These are phyloP conservation scores for Ajuga chamaepitys DNA, from an alignment of 257 asterid genomes.

Conservation along the genomic window DNA sequence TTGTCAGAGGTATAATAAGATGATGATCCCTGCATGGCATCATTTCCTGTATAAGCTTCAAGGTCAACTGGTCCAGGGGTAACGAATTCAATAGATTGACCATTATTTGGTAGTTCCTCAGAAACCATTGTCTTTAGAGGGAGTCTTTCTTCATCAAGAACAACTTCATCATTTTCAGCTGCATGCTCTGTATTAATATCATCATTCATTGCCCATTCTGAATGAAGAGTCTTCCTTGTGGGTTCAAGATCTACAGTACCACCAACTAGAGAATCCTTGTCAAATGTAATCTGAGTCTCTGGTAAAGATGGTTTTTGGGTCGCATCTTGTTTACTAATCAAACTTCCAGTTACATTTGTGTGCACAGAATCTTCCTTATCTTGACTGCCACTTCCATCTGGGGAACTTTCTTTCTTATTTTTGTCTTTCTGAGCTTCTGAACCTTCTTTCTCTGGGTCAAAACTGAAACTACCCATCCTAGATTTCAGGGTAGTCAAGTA, in stretches of 20 bases:
- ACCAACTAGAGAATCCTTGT: slow-evolving; percentile 30
- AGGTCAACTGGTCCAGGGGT: slow-evolving; percentile 25
- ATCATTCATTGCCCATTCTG: slow-evolving; percentile 26
- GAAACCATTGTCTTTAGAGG: slow-evolving; percentile 24
- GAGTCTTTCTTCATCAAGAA: slow-evolving; percentile 20
- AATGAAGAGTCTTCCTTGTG: slow-evolving; percentile 23
- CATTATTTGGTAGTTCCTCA: slow-evolving; percentile 23
- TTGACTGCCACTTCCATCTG: slow-evolving; percentile 24
- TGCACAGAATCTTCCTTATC: slow-evolving; percentile 33
- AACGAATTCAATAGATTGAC: slow-evolving; percentile 30
- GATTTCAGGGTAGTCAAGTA: slow-evolving; percentile 13
- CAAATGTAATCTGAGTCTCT: slow-evolving; percentile 22
- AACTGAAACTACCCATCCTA: slow-evolving; percentile 57
- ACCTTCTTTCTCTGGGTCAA: slow-evolving; percentile 41
- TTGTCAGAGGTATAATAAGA: slow-evolving; percentile 19
- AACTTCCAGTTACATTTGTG: slow-evolving; percentile 25
- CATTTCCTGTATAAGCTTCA: slow-evolving; percentile 29
- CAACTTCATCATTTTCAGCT: slow-evolving; percentile 24
- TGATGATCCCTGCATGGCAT: slow-evolving; percentile 16
- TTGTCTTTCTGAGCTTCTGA: slow-evolving; percentile 31
- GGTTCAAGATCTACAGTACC: slow-evolving; percentile 26
- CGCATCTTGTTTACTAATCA: slow-evolving; percentile 21
- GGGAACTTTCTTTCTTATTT: slow-evolving; percentile 16
- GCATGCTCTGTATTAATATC: slow-evolving; percentile 23
- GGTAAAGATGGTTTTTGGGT: slow-evolving; percentile 27